Evolutionary conservation across 495 filamentous ascomycete genomes (phyloP), one percentile per base, ranked within the genome.

Genomic region (Trichoderma virens): DNA sequence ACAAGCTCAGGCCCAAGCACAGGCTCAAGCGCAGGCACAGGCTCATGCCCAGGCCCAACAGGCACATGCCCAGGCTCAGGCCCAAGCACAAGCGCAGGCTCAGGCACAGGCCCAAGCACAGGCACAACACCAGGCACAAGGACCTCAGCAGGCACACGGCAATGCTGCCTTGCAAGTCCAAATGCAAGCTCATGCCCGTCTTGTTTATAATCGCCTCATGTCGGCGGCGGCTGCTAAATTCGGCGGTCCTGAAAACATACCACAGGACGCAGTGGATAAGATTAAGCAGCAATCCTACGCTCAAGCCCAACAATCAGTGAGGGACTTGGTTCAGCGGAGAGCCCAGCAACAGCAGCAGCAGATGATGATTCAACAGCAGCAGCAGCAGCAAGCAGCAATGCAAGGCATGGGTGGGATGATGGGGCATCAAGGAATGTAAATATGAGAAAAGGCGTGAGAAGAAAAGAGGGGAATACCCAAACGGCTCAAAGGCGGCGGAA

Each of bases 201-300:
- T 76, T 16, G 72, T 79, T 62, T 79, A 84, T 28, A 65, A 74
- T 8, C 80, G 82, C 61, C 68, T 80, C n/a, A 76, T 86, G 66
- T 73, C 78, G 7, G 71, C 73, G 5, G 73, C 82, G 41, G 66
- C 71, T 28, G 68, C 68, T 16, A 77, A 78, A 32, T 84, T 54
- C 56, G 72, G 71, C 25, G 71, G 71, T 5, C 68, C 59, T 61
- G 70, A 63, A 65, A 75, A 65, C 60, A 74, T 76, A 43, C 76
- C 69, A 65, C 73, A 60, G 34, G 75, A 78, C 6, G 62, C 66
- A 54, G 30, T 73, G 56, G 71, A 73, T 0, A 65, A 71, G n/a
- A 73, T 75, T 39, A 75, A 73, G 65, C 63, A 64, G 23, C 59
- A 30, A 13, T 74, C 72, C 59, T 13, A 51, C 3, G 13, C 13